These are phyloP conservation scores for Vaccinium corymbosum DNA, from an alignment of 148 eudicot genomes.

Conservation along the genomic window DNA sequence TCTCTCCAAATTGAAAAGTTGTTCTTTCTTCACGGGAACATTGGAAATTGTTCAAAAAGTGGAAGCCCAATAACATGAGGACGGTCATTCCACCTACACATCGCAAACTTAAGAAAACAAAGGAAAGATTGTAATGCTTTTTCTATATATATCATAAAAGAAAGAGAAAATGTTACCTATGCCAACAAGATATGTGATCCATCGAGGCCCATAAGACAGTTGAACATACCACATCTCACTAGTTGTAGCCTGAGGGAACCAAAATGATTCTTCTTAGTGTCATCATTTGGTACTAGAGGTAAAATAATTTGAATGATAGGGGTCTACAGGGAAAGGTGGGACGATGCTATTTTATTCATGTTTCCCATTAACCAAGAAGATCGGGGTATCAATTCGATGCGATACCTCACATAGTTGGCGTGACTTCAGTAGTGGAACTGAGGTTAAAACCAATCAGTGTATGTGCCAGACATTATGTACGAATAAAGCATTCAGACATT, in stretches of 20 bases:
- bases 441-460: slow-evolving; percentile 1
- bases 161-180: slow-evolving; percentile 40
- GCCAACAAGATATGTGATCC: slow-evolving; percentile 65
- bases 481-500: background rate
- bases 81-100: slow-evolving; percentile 54
- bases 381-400: background rate
- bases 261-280: slow-evolving; percentile 1
- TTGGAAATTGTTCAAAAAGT: slow-evolving; percentile 36
- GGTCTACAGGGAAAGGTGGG: background rate
- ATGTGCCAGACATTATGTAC: background rate
- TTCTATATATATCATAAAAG: background rate
- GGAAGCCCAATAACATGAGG: slow-evolving; percentile 45
- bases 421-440: background rate
- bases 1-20: slow-evolving; percentile 31
- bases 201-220: slow-evolving; percentile 73
- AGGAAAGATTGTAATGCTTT: background rate
- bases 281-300: background rate
- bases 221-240: slow-evolving; percentile 38
- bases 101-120: slow-evolving; percentile 9
- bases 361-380: background rate
- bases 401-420: background rate
- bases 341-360: background rate
- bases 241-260: slow-evolving; percentile 40
- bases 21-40: slow-evolving; percentile 29
- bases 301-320: background rate